These are phyloP conservation scores for Collybia sordida DNA, from an alignment of 768 basidiomycete genomes.

Conservation along the genomic window DNA sequence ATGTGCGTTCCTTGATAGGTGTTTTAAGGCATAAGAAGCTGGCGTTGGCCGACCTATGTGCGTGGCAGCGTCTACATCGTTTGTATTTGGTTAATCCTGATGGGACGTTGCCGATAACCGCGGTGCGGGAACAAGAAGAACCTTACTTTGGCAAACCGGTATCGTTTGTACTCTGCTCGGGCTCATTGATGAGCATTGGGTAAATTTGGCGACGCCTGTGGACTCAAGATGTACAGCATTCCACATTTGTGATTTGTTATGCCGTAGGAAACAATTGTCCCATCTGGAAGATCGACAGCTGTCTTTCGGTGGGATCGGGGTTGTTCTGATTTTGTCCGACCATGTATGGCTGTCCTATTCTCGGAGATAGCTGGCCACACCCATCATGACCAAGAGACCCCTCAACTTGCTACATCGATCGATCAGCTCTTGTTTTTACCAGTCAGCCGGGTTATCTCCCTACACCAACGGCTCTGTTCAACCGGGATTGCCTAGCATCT, in stretches of 20 bases:
- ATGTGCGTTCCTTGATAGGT: constrained; percentile 11
- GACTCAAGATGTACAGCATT: too few species aligned
- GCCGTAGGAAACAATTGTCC: not conserved
- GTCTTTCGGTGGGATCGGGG: not conserved
- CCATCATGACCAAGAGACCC: not conserved
- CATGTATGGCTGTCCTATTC: not conserved
- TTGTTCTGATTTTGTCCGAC: not conserved
- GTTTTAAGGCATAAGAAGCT: not conserved
- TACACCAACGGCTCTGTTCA: not conserved
- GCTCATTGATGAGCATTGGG: too few species aligned
- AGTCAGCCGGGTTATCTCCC: constrained; percentile 1
- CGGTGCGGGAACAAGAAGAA: constrained; percentile 2
- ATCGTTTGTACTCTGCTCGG: too few species aligned
- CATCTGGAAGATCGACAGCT: constrained; percentile 11
- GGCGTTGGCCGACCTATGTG: constrained; percentile 10
- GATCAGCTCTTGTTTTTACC: not conserved
- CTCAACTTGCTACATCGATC: not conserved
- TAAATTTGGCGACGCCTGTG: too few species aligned
- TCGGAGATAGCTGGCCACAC: not conserved
- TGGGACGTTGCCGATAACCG: constrained; percentile 10
- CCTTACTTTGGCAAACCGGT: not conserved
- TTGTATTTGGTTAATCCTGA: constrained; percentile 2
- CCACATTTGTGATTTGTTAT: not conserved
- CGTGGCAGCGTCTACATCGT: constrained; percentile 6
- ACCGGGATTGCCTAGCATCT: not conserved